phyloP scores from a whole-genome alignment of 2,329 filamentous ascomycete species.

The Trichoderma harzianum region DNA sequence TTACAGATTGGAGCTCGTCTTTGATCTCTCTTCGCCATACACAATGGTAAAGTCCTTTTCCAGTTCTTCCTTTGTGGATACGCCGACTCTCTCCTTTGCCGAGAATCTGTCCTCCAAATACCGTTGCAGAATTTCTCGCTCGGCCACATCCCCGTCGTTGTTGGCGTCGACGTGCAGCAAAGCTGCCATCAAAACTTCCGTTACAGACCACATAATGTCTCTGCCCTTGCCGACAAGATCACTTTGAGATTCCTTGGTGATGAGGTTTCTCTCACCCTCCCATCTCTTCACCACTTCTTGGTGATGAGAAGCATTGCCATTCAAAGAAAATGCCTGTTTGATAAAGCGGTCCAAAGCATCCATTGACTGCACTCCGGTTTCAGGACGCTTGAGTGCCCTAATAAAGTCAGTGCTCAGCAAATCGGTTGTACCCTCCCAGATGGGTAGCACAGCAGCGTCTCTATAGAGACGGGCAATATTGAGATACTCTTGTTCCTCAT shows the following conservation, averaged over 20 bases:
- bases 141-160: slow-evolving; percentile 35
- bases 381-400: slow-evolving; percentile 45
- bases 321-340: slow-evolving; percentile 23
- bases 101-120: slow-evolving; percentile 35
- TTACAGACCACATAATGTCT: not conserved
- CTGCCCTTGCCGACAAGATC: not conserved
- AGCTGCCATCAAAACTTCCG: not conserved
- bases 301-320: slow-evolving; percentile 20
- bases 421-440: slow-evolving; percentile 72
- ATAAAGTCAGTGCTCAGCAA: slow-evolving; percentile 57
- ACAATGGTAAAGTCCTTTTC: slow-evolving; percentile 34
- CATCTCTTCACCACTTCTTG: slow-evolving; percentile 3
- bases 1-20: not conserved
- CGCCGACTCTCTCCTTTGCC: slow-evolving; percentile 20
- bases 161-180: slow-evolving; percentile 34
- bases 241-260: not conserved
- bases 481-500: slow-evolving; percentile 58
- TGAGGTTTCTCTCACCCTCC: not conserved
- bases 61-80: slow-evolving; percentile 22
- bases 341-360: slow-evolving; percentile 44
- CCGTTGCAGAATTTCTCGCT: slow-evolving; percentile 38
- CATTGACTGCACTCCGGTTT: slow-evolving; percentile 34
- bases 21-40: slow-evolving; percentile 25
- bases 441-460: slow-evolving; percentile 60
- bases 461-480: slow-evolving; percentile 65